These are phyloP conservation scores for Punctularia strigosozonata DNA, from an alignment of 768 basidiomycete genomes.

Conservation along the genomic window DNA sequence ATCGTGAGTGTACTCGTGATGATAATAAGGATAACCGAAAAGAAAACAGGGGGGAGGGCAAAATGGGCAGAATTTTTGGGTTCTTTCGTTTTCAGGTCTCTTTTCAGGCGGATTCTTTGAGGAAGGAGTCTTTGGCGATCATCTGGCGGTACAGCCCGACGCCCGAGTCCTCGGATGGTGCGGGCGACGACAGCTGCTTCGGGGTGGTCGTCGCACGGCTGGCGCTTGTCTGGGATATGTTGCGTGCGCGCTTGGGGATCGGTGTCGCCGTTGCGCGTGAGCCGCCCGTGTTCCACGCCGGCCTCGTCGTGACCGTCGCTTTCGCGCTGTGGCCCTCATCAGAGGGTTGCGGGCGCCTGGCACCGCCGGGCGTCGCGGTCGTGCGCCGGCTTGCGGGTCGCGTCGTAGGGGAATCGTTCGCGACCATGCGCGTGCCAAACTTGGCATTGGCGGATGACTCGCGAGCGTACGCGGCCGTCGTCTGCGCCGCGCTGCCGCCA, in stretches of 20 bases:
- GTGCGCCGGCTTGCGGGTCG: constrained; percentile 61
- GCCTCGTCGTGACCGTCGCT: constrained; percentile 51
- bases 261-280: constrained; percentile 27
- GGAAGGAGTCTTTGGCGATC: constrained; percentile 61
- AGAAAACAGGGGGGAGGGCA: constrained; percentile 7
- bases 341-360: constrained; percentile 26
- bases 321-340: constrained; percentile 60
- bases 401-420: constrained; percentile 36
- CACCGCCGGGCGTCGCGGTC: constrained; percentile 23
- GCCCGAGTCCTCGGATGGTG: constrained; percentile 72
- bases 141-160: constrained; percentile 78
- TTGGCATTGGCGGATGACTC: constrained; percentile 89
- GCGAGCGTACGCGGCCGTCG: constrained; percentile 54
- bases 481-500: too few relatives aligned
- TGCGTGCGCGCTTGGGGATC: constrained; percentile 48
- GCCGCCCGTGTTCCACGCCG: constrained; percentile 57
- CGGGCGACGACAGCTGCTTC: constrained; percentile 52
- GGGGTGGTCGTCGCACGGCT: constrained; percentile 23
- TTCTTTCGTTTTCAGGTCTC: too few relatives aligned
- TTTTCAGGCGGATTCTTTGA: constrained; percentile 26
- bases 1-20: constrained; percentile 16
- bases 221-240: constrained; percentile 61
- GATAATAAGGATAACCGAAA: not conserved
- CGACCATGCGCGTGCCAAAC: constrained; percentile 76
- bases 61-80: constrained; percentile 9